Evolutionary conservation across 352 stramenopile genomes (phyloP).

Genomic region (Globisporangium okanoganense): DNA sequence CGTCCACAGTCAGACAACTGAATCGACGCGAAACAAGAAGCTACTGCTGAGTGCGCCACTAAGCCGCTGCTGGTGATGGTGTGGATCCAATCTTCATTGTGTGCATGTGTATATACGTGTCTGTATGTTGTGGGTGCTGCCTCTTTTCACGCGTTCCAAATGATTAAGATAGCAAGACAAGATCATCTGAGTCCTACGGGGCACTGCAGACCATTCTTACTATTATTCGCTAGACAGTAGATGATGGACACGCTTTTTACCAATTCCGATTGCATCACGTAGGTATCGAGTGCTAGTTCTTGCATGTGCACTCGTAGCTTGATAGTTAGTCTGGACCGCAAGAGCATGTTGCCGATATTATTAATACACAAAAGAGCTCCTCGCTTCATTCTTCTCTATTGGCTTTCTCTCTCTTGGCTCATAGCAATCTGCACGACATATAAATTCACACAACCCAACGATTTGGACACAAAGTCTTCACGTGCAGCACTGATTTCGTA

Average conservation of each 20-base stretch:
- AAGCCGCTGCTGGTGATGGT: constrained; percentile 9
- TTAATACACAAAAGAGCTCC: too few relatives aligned
- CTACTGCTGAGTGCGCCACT: too few relatives aligned
- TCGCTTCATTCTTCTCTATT: too few relatives aligned
- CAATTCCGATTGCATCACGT: neutral
- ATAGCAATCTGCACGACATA: too few relatives aligned
- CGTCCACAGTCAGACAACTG: neutral
- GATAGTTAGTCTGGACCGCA: too few relatives aligned
- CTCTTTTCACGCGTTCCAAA: constrained; percentile 18
- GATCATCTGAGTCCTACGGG: constrained; percentile 17
- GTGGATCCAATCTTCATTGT: neutral
- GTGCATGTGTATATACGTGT: neutral
- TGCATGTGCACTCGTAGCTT: neutral
- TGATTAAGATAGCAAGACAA: constrained; percentile 77
- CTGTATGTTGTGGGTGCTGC: constrained; percentile 2
- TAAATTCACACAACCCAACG: too few relatives aligned
- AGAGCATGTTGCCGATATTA: too few relatives aligned
- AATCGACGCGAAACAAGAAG: too few relatives aligned
- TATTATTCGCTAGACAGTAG: constrained; percentile 89
- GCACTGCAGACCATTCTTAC: constrained; percentile 61
- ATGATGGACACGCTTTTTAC: constrained; percentile 50
- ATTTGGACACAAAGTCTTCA: too few relatives aligned
- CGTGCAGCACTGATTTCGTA: too few relatives aligned
- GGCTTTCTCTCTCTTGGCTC: too few relatives aligned
- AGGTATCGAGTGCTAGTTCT: neutral